Evolutionary conservation across 306 rosid species (phyloP).

Genomic region (Rosa multiflora): DNA sequence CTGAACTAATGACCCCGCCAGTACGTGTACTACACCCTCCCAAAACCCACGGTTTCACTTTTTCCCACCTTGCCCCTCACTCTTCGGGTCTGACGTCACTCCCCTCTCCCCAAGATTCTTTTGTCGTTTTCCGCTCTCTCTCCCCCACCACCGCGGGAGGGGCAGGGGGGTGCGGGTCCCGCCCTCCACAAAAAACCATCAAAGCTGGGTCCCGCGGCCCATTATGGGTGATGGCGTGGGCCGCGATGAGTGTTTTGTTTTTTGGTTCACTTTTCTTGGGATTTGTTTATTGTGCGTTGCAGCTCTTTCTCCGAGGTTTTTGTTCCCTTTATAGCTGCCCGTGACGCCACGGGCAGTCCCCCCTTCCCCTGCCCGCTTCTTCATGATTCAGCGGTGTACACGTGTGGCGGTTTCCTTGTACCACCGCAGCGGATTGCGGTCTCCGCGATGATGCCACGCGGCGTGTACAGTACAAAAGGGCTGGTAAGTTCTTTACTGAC

Average conservation of each 20-base stretch:
- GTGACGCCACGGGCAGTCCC: constrained; percentile 9
- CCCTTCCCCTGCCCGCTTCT: background rate
- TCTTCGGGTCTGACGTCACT: constrained; percentile 34
- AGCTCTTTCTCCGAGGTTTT: constrained; percentile 37
- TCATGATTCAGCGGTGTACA: constrained; percentile 32
- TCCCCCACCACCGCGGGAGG: constrained; percentile 9
- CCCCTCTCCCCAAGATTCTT: constrained; percentile 21
- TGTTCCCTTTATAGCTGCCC: constrained; percentile 28
- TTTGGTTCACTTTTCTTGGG: constrained; percentile 18
- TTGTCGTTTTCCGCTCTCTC: constrained; percentile 48
- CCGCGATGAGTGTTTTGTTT: background rate
- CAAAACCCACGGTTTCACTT: constrained; percentile 56
- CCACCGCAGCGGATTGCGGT: background rate
- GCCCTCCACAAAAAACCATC: constrained; percentile 18
- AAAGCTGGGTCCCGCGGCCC: constrained; percentile 28
- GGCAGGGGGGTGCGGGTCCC: constrained; percentile 16
- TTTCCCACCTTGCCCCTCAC: constrained; percentile 52
- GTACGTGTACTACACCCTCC: constrained; percentile 21
- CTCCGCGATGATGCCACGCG: constrained; percentile 32
- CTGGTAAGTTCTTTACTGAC: background rate
- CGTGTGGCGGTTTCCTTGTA: constrained; percentile 37
- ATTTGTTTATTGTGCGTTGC: constrained; percentile 23
- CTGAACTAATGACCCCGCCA: background rate
- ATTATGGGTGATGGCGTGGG: constrained; percentile 36
- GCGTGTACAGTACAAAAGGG: background rate